A percentile compares a stretch with the other conserved stretches of the same genome.
Conservation (phyloP, 2,329 filamentous ascomycete genomes). For the Pezicula neosporulosa region DNA sequence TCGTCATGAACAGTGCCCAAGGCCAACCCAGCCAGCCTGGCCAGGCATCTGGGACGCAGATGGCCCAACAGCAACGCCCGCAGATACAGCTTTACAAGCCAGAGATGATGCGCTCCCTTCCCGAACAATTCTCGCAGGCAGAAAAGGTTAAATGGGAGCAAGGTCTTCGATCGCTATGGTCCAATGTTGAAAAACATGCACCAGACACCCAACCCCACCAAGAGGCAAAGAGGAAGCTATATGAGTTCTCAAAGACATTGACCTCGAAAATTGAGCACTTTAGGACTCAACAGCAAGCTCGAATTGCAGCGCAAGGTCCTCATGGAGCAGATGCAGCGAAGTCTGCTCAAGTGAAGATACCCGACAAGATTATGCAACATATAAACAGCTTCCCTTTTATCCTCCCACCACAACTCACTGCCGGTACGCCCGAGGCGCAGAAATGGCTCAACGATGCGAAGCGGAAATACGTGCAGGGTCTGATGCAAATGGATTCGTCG, state of each 20-base stretch:
- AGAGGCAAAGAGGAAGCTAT: conserved; percentile 53
- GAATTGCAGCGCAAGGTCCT: conserved; percentile 3
- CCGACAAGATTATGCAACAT: conserved; percentile 37
- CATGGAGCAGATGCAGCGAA: conserved; percentile 14
- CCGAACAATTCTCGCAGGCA: conserved; percentile 39
- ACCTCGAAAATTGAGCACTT: conserved; percentile 43
- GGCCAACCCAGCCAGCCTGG: conserved; percentile 15
- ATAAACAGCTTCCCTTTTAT: conserved; percentile 45
- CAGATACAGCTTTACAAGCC: conserved; percentile 21
- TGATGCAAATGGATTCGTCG: conserved; percentile 46
- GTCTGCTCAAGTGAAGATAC: conserved; percentile 14
- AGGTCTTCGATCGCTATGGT: conserved; percentile 51
- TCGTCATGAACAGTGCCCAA: conserved; percentile 23
- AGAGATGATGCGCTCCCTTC: conserved; percentile 28
- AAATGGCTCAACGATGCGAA: conserved; percentile 48
- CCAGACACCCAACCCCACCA: conserved; percentile 46
- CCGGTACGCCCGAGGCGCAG: conserved; percentile 37
- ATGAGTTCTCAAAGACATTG: conserved; percentile 58
- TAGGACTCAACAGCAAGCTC: conserved; percentile 9
- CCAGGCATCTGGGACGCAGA: conserved; percentile 17
- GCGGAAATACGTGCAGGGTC: conserved; percentile 42
- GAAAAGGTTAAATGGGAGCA: conserved; percentile 58
- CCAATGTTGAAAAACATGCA: conserved; percentile 43
- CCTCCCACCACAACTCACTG: conserved; percentile 37
- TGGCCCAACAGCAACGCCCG: conserved; percentile 17